A percentile compares a stretch with the other conserved stretches of the same genome.
Conservation (phyloP, 2,329 filamentous ascomycete species). For the Raffaelea deltoideospora region DNA sequence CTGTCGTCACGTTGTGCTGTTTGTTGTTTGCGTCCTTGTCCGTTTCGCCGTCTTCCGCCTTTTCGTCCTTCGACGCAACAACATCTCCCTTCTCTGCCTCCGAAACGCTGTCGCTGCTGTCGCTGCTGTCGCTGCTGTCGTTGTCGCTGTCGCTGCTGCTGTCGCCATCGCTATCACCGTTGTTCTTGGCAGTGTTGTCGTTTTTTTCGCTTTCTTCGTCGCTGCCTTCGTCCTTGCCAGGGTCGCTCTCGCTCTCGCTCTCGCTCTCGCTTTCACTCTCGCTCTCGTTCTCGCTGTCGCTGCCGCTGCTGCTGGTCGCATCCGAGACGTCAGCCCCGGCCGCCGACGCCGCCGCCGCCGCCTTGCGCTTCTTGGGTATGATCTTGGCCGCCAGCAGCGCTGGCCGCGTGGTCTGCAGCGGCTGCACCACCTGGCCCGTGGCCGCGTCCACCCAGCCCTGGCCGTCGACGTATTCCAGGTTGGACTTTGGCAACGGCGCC, state of each 20-base stretch:
- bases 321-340: too few species aligned
- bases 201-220: too few species aligned
- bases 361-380: not conserved
- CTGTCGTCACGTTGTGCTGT: not conserved
- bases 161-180: conserved; percentile 11
- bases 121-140: too few species aligned
- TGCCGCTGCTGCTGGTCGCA: not conserved
- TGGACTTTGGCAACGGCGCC: not conserved
- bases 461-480: conserved; percentile 58
- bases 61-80: too few species aligned
- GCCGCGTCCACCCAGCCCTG: conserved; percentile 83
- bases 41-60: not conserved
- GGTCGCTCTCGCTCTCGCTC: not conserved
- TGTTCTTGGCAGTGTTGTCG: conserved; percentile 10
- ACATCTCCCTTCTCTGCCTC: not conserved
- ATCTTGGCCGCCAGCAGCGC: conserved; percentile 6
- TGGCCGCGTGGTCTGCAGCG: conserved; percentile 19
- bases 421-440: conserved; percentile 60
- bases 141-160: not conserved
- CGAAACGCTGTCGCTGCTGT: not conserved
- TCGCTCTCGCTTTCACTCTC: not conserved
- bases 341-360: not conserved
- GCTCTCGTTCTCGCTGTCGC: not conserved
- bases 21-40: not conserved
- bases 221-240: too few species aligned